Evolutionary conservation across 2,329 filamentous ascomycete genomes (phyloP), one percentile per base, ranked within the genome.

Genomic region (Davidsoniella australis): DNA sequence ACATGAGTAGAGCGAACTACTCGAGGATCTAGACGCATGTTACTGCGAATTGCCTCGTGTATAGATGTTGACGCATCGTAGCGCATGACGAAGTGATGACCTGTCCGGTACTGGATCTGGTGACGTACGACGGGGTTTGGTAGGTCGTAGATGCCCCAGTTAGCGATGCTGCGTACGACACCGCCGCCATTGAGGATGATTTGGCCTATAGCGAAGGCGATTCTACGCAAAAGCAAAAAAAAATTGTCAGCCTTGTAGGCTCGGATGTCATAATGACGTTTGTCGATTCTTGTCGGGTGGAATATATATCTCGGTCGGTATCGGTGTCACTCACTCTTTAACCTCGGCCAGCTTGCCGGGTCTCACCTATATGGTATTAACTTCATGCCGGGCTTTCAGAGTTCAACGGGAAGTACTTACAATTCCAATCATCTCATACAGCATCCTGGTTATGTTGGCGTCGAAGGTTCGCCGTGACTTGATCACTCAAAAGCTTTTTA

Each of bases 61-160:
- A 84, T 80, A 46, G 70, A 64, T 6, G 79, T 68, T 53, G 80
- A 82, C 50, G 82, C 69, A 64, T 98, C 91, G 71, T 94, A 98
- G 58, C 91, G 85, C 83, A 98, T 85, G 61, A 94, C 83, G 66
- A 98, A 98, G 73, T 98, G 94, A 70, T 96, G 88, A 49, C 91
- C 91, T 57, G 79, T 75, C 56, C 76, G 76, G 73, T 96, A 82
- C 56, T 78, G 79, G 58, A 82, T 78, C 67, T 95, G 87, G 65
- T 93, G 81, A 61, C 82, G 81, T 54, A 79, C 80, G 52, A 80
- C 73, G 54, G 85, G 78, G 57, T 80, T 82, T 44, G 91, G 89
- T 16, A 98, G 81, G 44, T 81, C 73, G 68, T 91, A 95, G 57
- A 84, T 75, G 62, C 91, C 91, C 91, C 91, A 98, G 73, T 98